Conservation (phyloP, 805 yeast species). For the Millerozyma acaciae region DNA sequence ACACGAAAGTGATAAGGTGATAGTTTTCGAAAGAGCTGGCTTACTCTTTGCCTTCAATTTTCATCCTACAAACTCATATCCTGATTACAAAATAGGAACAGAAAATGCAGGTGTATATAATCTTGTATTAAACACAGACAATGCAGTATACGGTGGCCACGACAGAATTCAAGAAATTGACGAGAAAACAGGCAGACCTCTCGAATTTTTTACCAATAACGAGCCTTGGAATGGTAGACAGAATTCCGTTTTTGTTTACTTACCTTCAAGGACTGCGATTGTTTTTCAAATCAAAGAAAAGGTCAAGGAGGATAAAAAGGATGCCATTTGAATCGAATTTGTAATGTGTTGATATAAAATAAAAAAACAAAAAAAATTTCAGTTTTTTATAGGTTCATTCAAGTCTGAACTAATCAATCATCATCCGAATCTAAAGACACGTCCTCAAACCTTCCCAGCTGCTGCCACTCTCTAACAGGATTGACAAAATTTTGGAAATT, state of each 20-base stretch:
- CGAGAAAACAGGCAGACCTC: conserved; percentile 26
- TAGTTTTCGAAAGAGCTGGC: conserved; percentile 86
- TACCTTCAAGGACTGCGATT: conserved; percentile 66
- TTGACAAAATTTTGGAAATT: conserved; percentile 33
- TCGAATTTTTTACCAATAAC: conserved; percentile 65
- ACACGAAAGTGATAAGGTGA: conserved; percentile 82
- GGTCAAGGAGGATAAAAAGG: not conserved
- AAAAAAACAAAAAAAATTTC: not conserved
- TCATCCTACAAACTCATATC: conserved; percentile 77
- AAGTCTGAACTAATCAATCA: not conserved
- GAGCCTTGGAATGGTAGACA: conserved; percentile 76
- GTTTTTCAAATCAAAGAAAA: conserved; percentile 35
- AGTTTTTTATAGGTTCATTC: not conserved
- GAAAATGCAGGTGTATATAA: conserved; percentile 73
- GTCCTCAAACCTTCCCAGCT: conserved; percentile 26
- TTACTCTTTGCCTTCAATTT: conserved; percentile 84
- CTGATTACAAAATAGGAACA: conserved; percentile 90
- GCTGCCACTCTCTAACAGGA: conserved; percentile 37
- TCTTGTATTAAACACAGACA: conserved; percentile 74
- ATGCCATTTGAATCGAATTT: not conserved
- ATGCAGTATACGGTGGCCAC: conserved; percentile 75
- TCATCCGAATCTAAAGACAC: conserved; percentile 4
- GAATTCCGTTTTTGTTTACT: conserved; percentile 71
- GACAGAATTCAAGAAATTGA: conserved; percentile 51
- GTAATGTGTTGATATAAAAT: not conserved